A percentile compares a stretch with the other conserved stretches of the same genome.
Evolutionary conservation across 2,329 filamentous ascomycete genomes (phyloP).

Genomic region (Aspergillus carbonarius): DNA sequence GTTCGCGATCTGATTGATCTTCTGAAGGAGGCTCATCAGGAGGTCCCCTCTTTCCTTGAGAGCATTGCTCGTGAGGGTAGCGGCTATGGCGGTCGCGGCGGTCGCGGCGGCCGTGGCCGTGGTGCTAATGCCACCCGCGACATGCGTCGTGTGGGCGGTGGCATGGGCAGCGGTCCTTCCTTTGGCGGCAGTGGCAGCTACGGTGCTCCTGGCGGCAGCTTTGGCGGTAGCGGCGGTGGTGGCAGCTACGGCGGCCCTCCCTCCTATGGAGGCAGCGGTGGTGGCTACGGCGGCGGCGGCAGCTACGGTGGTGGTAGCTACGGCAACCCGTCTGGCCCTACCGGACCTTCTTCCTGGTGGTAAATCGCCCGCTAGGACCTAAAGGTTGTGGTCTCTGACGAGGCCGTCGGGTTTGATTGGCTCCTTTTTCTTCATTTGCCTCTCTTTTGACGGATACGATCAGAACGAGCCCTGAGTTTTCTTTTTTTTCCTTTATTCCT

Average conservation of each 20-base stretch:
- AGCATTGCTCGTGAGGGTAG: constrained; percentile 94
- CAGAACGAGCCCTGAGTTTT: constrained; percentile 38
- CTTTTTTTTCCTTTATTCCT: constrained; percentile 21
- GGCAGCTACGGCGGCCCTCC: constrained; percentile 29
- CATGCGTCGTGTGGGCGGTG: constrained; percentile 70
- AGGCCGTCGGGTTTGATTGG: constrained; percentile 42
- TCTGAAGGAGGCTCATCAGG: constrained; percentile 97
- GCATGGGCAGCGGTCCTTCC: constrained; percentile 38
- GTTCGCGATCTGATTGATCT: constrained; percentile 96
- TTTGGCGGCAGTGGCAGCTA: constrained; percentile 37
- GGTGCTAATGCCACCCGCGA: constrained; percentile 71
- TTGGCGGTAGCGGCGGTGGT: constrained; percentile 25
- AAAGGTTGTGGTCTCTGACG: constrained; percentile 39
- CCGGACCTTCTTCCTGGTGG: constrained; percentile 54
- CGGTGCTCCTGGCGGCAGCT: constrained; percentile 32
- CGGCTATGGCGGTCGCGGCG: constrained; percentile 70
- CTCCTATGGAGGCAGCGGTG: constrained; percentile 25
- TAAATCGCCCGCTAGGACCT: constrained; percentile 34
- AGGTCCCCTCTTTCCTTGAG: constrained; percentile 90
- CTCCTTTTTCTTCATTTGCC: constrained; percentile 33
- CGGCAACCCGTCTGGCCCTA: constrained; percentile 46
- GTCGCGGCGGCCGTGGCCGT: constrained; percentile 71
- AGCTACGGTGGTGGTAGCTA: constrained; percentile 26
- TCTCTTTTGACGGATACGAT: constrained; percentile 40
- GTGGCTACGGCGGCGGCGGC: constrained; percentile 36